Evolutionary conservation across 2,329 filamentous ascomycete genomes (phyloP), one percentile per base, ranked within the genome.

Genomic region (Clonostachys chloroleuca): DNA sequence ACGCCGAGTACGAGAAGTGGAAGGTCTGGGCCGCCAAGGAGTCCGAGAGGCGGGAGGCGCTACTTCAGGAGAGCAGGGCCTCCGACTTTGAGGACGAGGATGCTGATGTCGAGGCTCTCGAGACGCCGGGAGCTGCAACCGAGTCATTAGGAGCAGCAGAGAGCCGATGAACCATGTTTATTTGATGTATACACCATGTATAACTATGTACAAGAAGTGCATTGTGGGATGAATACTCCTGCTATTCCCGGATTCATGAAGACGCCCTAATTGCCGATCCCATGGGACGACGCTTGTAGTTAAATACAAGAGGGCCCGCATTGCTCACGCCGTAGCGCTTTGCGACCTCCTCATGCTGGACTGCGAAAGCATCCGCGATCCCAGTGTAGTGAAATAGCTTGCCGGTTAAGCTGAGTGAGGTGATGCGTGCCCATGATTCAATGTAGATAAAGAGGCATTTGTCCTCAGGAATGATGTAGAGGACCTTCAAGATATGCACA

Each of bases 371-470:
- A 65, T 95, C 89, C 43, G 87, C 87, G 39, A 95, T 67, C 42
- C 73, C 69, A 3, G 72, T 71, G 53, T 73, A 69, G 49, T 86
- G 67, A 48, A 99, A 72, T 36, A 97, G 69, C 61, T 81, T 85
- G 1, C 92, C 94, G 36, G 89, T 95, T 49, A 96, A 65, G 68
- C 92, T 97, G 53, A 97, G 67, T 12, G 81, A 85, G 54, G 78
- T 84, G 14, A 95, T 88, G 14, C 94, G 79, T 4, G 94, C 92
- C 86, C 92, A 96, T 17, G 88, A 94, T 73, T 99, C 94, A 30
- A 96, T 80, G 63, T 94, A 99, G 13, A 97, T 73, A 10, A 87
- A 84, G 52, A 83, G 81, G 70, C 92, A 84, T 52, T 77, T 78
- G 30, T 74, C 67, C 17, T 71, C 62, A 0, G 75, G 75, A 24